Conservation (phyloP, 1,284 basidiomycete species). For the Tremellales sp. region DNA sequence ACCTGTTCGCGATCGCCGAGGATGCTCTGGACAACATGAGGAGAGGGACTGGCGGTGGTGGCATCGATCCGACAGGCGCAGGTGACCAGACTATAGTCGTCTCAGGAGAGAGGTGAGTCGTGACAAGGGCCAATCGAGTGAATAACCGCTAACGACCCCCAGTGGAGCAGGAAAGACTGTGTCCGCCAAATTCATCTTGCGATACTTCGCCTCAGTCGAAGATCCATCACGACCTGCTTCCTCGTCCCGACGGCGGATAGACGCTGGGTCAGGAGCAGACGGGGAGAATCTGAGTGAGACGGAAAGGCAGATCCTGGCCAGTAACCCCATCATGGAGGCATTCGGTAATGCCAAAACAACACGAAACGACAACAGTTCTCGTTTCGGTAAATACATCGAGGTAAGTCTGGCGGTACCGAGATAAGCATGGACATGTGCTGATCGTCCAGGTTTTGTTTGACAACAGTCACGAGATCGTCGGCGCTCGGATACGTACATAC, state of each 20-base stretch:
- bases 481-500: conserved; percentile 95
- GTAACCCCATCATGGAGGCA: conserved; percentile 97
- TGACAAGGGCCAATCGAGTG: neutral
- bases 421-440: conserved; percentile 4
- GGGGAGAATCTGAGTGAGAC: conserved; percentile 73
- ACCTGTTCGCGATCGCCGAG: conserved; percentile 98
- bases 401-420: too few relatives aligned
- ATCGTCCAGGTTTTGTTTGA: conserved; percentile 82
- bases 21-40: conserved; percentile 98
- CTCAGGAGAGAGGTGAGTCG: conserved; percentile 84
- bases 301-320: conserved; percentile 94
- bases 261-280: conserved; percentile 29
- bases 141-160: too few relatives aligned
- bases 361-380: conserved; percentile 96
- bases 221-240: conserved; percentile 60
- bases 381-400: conserved; percentile 99
- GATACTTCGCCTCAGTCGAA: conserved; percentile 97
- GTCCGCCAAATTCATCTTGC: conserved; percentile 98
- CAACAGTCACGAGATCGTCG: conserved; percentile 90
- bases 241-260: conserved; percentile 16
- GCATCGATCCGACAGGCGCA: conserved; percentile 66
- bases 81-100: conserved; percentile 97
- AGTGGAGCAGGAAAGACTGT: conserved; percentile 99
- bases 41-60: conserved; percentile 42
- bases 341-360: conserved; percentile 99